Conservation (phyloP, 2,329 filamentous ascomycete genomes). For the Pestalotiopsis sp. region DNA sequence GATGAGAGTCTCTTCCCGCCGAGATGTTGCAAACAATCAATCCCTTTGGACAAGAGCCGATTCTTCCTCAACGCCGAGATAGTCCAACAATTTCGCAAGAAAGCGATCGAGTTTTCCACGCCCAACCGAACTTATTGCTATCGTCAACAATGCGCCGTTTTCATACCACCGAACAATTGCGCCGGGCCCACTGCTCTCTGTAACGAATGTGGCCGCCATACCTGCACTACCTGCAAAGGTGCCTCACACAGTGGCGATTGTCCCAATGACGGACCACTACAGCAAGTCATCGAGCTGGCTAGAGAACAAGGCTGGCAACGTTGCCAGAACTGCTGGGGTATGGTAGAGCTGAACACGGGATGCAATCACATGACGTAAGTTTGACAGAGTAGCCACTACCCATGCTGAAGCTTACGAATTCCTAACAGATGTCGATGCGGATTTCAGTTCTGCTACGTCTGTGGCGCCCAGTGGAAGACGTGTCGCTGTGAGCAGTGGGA, state of each 20-base stretch:
- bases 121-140: constrained; percentile 54
- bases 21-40: constrained; percentile 47
- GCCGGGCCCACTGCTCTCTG: constrained; percentile 40
- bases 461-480: constrained; percentile 41
- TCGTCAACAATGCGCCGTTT: constrained; percentile 41
- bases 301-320: constrained; percentile 49
- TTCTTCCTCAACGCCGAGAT: constrained; percentile 38
- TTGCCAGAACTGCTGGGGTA: constrained; percentile 44
- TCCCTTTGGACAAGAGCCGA: constrained; percentile 37
- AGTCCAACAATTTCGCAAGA: constrained; percentile 39
- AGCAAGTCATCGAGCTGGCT: constrained; percentile 43
- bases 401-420: neutral
- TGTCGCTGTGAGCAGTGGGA: constrained; percentile 42
- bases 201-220: constrained; percentile 39
- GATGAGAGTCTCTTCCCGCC: constrained; percentile 59
- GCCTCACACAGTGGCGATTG: constrained; percentile 48
- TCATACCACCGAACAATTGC: constrained; percentile 41
- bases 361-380: constrained; percentile 61
- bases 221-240: constrained; percentile 54
- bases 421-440: constrained; percentile 45
- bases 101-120: constrained; percentile 50
- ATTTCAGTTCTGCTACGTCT: constrained; percentile 52
- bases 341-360: constrained; percentile 52
- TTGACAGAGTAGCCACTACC: neutral
- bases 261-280: constrained; percentile 40